These are phyloP conservation scores for Scutellaria barbata DNA, from an alignment of 257 asterid genomes.

Conservation along the genomic window DNA sequence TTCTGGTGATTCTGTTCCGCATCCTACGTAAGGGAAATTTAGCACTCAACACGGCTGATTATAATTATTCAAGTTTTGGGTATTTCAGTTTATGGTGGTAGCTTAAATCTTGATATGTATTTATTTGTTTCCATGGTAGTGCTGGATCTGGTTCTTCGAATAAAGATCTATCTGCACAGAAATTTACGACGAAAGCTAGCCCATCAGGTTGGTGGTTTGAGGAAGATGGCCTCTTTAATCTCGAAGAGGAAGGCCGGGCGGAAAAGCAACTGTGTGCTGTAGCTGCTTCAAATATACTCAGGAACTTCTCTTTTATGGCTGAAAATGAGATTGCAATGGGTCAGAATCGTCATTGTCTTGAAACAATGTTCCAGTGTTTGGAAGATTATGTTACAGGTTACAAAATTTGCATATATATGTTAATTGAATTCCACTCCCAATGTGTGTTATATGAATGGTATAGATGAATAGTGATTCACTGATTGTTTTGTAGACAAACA, in stretches of 20 bases:
- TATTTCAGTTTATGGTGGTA: constrained; percentile 18
- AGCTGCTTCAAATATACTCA: constrained; percentile 88
- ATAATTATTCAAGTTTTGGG: constrained; percentile 18
- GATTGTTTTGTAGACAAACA: background rate
- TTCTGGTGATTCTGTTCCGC: constrained; percentile 63
- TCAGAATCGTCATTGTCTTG: constrained; percentile 91
- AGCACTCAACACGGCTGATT: background rate
- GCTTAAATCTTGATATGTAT: constrained; percentile 18
- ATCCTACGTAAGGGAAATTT: constrained; percentile 53
- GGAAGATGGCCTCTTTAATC: constrained; percentile 93
- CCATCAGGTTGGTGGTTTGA: constrained; percentile 97
- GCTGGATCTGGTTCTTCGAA: constrained; percentile 61
- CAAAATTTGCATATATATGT: background rate
- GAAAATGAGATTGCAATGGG: constrained; percentile 97
- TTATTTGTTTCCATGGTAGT: constrained; percentile 44
- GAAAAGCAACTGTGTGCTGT: constrained; percentile 95
- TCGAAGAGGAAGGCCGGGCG: constrained; percentile 87
- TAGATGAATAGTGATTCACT: background rate
- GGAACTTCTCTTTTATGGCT: constrained; percentile 98
- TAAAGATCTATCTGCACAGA: constrained; percentile 66
- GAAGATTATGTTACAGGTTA: constrained; percentile 89
- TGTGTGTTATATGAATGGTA: background rate
- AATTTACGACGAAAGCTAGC: constrained; percentile 51
- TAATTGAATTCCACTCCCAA: background rate
- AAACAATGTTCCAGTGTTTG: constrained; percentile 87